phyloP scores from a whole-genome alignment of 768 basidiomycete genomes.

The Mycena belliarum region DNA sequence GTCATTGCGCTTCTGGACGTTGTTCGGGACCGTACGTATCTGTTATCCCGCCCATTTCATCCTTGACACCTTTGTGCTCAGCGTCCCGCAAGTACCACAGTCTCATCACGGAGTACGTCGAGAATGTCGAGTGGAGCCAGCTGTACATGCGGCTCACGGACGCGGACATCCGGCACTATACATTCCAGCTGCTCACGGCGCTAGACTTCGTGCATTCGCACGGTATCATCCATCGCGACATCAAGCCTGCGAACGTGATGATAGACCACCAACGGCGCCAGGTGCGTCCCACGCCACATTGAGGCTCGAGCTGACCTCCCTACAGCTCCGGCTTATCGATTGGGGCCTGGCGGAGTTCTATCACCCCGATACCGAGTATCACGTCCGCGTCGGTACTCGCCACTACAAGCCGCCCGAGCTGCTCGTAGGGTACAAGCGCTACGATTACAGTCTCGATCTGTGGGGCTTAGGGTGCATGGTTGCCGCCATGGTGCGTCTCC shows the following conservation, averaged over 20 bases:
- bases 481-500: conserved; percentile 60
- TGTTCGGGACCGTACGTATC: conserved; percentile 52
- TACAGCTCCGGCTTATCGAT: conserved; percentile 61
- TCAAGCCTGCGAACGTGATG: conserved; percentile 63
- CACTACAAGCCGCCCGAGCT: conserved; percentile 71
- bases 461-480: conserved; percentile 82
- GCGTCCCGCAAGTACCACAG: conserved; percentile 59
- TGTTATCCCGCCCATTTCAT: neutral
- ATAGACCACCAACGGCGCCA: conserved; percentile 64
- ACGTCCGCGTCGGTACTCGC: conserved; percentile 60
- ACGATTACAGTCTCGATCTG: conserved; percentile 72
- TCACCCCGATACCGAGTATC: conserved; percentile 68
- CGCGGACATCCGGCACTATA: conserved; percentile 67
- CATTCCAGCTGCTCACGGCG: conserved; percentile 67
- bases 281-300: conserved; percentile 36
- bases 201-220: conserved; percentile 63
- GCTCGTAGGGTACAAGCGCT: conserved; percentile 70
- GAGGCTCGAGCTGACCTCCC: neutral
- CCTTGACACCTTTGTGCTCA: neutral
- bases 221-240: conserved; percentile 63
- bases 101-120: conserved; percentile 67
- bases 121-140: conserved; percentile 66
- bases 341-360: conserved; percentile 82
- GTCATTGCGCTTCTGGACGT: conserved; percentile 67
- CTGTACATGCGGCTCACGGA: conserved; percentile 61